Base-by-base conservation (phyloP, 352 stramenopile species). In the Phytophthora megakarya region DNA sequence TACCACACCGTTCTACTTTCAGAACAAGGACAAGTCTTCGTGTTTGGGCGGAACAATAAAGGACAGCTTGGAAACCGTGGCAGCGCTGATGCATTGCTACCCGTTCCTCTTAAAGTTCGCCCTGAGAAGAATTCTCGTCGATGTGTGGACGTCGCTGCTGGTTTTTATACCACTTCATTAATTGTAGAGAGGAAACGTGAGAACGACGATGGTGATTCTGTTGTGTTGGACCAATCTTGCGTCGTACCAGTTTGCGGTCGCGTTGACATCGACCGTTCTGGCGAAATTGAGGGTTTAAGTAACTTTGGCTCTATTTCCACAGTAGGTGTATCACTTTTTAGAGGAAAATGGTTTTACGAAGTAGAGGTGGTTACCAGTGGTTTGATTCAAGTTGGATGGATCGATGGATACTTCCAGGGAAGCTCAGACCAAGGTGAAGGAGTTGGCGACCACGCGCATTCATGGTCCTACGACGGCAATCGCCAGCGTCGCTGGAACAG, bases 331-430 rank as follows among this genome's bases (percentile, higher is more conserved):
- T 80, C 81, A 1, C 60, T 96, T 0, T 90, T 90, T 38, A 54
- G 65, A 47, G 92, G 92, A 0, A 97, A 96, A 52, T 98, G 93
- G 93, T 98, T 97, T 66, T 98, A 98, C 53, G 93, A 98, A 69
- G 88, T 98, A 28, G 84, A 96, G 49, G 77, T 98, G 1, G 79
- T 97, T 21, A 96, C 87, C 8, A 93, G 85, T 38, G 92, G 93
- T 11, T 72, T 97, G 44, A 97, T 97, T 62, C 93, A 98, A 69
- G 89, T 98, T 22, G 93, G 93, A 8, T 98, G 92, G 92, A 96
- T 94, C 26, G 92, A 98, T 62, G 77, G 79, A 16, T 90, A 95
- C 51, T 98, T 97, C 56, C 81, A 96, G 61, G 93, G 92, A 7
- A 96, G 82, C 46, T 96, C 90, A 6, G 90, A 97, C 48, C 88